A percentile compares a stretch with the other conserved stretches of the same genome.
Evolutionary conservation across 2,329 filamentous ascomycete species (phyloP).

Genomic region (Botrytis fragariae): DNA sequence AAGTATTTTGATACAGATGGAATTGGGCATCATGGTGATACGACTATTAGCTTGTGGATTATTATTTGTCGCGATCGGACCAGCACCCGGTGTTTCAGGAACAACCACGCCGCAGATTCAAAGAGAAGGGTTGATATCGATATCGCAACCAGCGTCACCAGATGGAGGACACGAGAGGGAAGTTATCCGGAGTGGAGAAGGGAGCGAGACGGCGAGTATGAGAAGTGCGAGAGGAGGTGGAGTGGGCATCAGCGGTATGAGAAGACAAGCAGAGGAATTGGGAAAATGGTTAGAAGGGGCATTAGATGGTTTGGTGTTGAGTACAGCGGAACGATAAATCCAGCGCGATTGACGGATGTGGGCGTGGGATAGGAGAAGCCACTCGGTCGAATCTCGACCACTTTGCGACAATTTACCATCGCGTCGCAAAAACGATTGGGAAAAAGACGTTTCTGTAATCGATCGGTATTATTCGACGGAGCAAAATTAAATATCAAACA

Average conservation of each 20-base stretch:
- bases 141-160: constrained; percentile 2
- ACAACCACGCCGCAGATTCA: neutral
- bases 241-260: constrained; percentile 11
- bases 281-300: constrained; percentile 16
- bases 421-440: neutral
- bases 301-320: constrained; percentile 9
- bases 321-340: neutral
- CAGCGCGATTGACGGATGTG: neutral
- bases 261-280: constrained; percentile 17
- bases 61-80: constrained; percentile 60
- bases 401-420: neutral
- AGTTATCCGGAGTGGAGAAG: neutral
- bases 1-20: constrained; percentile 49
- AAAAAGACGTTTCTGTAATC: neutral
- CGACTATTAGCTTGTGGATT: constrained; percentile 57
- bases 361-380: neutral
- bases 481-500: neutral
- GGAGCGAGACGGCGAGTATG: constrained; percentile 16
- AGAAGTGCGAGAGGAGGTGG: constrained; percentile 13
- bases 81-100: constrained; percentile 35
- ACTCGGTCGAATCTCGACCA: neutral
- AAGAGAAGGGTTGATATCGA: constrained; percentile 4
- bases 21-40: constrained; percentile 55
- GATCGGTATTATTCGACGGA: neutral
- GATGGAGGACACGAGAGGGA: constrained; percentile 1